These are phyloP conservation scores for Pythium insidiosum DNA, from an alignment of 352 stramenopile genomes.

Conservation along the genomic window DNA sequence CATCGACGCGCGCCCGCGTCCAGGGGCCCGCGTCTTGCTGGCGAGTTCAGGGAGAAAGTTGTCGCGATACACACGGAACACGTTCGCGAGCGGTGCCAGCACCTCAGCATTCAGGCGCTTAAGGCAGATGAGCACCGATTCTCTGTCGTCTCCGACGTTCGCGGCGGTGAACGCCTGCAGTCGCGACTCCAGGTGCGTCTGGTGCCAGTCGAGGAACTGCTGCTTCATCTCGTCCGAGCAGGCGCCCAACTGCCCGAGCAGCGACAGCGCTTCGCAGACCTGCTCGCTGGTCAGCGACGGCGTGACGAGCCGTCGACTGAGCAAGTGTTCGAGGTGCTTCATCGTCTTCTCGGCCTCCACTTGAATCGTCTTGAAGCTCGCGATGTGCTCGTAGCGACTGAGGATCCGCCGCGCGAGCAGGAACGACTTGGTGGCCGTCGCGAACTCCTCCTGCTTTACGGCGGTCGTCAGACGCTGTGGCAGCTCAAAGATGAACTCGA, in stretches of 20 bases:
- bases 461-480: slow-evolving; percentile 81
- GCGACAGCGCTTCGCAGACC: slow-evolving; percentile 56
- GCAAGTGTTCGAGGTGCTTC: slow-evolving; percentile 50
- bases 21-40: no score
- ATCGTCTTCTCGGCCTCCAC: slow-evolving; percentile 83
- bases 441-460: slow-evolving; percentile 84
- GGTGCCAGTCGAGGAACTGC: slow-evolving; percentile 82
- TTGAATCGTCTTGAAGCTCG: slow-evolving; percentile 88
- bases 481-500: slow-evolving; percentile 97
- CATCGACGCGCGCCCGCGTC: slow-evolving; percentile 31
- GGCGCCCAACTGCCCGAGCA: slow-evolving; percentile 55
- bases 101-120: slow-evolving; percentile 43
- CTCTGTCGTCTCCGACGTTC: slow-evolving; percentile 12
- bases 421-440: slow-evolving; percentile 85
- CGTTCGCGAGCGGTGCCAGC: slow-evolving; percentile 33
- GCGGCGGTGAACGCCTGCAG: slow-evolving; percentile 25
- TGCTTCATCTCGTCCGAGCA: slow-evolving; percentile 73
- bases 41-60: slow-evolving; percentile 53
- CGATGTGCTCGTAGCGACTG: slow-evolving; percentile 82
- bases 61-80: slow-evolving; percentile 59
- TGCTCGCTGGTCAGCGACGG: slow-evolving; percentile 33
- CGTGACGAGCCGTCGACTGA: slow-evolving; percentile 51
- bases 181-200: slow-evolving; percentile 52
- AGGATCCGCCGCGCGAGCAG: slow-evolving; percentile 80
- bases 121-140: slow-evolving; percentile 53